Evolutionary conservation across 306 rosid species (phyloP).

Genomic region (Fagus crenata): DNA sequence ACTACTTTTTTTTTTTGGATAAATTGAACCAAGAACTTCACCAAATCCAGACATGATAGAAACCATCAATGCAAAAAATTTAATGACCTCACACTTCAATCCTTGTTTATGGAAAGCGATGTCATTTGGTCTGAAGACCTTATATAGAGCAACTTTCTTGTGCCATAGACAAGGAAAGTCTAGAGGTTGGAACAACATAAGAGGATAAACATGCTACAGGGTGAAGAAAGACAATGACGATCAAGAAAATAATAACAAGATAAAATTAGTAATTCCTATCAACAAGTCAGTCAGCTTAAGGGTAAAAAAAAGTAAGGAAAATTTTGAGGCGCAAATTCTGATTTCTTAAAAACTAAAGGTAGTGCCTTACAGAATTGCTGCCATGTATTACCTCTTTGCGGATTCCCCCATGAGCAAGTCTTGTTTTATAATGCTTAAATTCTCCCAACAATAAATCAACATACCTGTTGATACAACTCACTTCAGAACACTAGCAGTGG

Average conservation of each 20-base stretch:
- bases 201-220: not conserved
- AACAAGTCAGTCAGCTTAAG: not conserved
- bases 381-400: constrained; percentile 73
- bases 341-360: not conserved
- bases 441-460: constrained; percentile 97
- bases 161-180: not conserved
- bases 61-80: not conserved
- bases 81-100: not conserved
- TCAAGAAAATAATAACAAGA: not conserved
- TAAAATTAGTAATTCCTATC: not conserved
- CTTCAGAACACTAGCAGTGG: constrained; percentile 36
- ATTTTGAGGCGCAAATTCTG: not conserved
- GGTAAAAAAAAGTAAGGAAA: not conserved
- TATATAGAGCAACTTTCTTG: not conserved
- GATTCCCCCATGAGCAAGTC: constrained; percentile 85
- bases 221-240: not conserved
- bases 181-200: not conserved
- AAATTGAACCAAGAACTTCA: not conserved
- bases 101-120: not conserved
- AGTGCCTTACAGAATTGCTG: constrained; percentile 20
- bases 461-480: constrained; percentile 58
- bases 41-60: not conserved
- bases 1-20: no score
- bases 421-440: constrained; percentile 96
- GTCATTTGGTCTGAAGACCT: not conserved